Base-by-base conservation (phyloP, 768 basidiomycete genomes). In the Auriculariales sp. region DNA sequence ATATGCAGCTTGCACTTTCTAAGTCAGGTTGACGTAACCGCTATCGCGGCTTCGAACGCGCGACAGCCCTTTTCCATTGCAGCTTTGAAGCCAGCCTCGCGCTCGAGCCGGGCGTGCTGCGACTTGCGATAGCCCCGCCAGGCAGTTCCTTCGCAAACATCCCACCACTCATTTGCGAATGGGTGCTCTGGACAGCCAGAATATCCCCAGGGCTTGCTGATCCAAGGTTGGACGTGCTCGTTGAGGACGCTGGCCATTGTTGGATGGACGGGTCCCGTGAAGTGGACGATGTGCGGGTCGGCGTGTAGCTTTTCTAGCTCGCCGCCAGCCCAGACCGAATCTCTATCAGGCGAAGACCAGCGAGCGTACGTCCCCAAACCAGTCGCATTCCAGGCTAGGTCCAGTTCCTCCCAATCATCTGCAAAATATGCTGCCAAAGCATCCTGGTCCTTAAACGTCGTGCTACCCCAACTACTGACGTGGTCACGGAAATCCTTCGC, bases 201-300 rank as follows among this genome's bases (percentile, higher is more conserved):
- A 51, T 77, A 77, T 2, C 74, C 74, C 76, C 78, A 77, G 1
- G 75, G 75, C 53, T 78, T 79, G 6, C 74, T 65, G 1, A 70
- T 71, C 52, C 62, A 72, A 3, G 74, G 77, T 54, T 72, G 75
- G n/a, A 74, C 66, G 49, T 64, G 71, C 1, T 71, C 70, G 56
- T 75, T 75, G 53, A 77, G 56, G 10, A 76, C 68, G 3, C 65
- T 61, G 5, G 60, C 66, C 52, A 76, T 39, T 3, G 57, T 53
- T 1, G 76, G 75, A 58, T 76, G 64, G 27, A 75, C 63, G 1
- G 77, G 71, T 2, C 78, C 76, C 2, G 76, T 76, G 60, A 79
- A 79, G 55, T 77, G 78, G 11, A 78, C 72, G 52, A 79, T 68
- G 9, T 54, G 54, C 0, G 73, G 70, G 32, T 72, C 60, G 3